phyloP scores from a whole-genome alignment of 164 flowering plant species.

The Macadamia tetraphylla region DNA sequence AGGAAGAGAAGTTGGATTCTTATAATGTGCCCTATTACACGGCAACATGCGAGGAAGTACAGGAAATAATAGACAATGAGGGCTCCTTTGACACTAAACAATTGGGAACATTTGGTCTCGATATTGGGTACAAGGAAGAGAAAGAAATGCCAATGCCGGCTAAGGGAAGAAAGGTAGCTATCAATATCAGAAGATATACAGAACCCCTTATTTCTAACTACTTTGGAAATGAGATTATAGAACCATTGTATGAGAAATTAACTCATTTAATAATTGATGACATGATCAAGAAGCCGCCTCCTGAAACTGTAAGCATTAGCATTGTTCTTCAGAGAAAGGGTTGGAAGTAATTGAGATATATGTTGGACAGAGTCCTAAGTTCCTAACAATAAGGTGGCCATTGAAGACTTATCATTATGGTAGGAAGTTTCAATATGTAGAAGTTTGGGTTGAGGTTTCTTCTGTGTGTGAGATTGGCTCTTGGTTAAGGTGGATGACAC shows the following conservation, averaged over 20 bases:
- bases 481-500: no score
- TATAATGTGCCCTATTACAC: conserved; percentile 21
- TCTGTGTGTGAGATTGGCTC: no score
- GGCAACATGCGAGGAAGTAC: conserved; percentile 16
- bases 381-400: no score
- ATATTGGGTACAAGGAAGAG: background rate
- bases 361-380: no score
- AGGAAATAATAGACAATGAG: conserved; percentile 9
- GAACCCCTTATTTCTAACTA: conserved; percentile 6
- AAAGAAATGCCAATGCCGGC: background rate
- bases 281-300: background rate
- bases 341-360: no score
- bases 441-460: no score
- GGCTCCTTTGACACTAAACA: conserved; percentile 18
- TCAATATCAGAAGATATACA: conserved; percentile 1
- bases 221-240: conserved; percentile 8
- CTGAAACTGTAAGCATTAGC: background rate
- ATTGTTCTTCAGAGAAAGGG: background rate
- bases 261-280: background rate
- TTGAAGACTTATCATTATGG: no score
- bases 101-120: conserved; percentile 3
- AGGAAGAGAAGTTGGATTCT: conserved; percentile 22
- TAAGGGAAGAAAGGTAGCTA: background rate
- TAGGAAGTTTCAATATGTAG: no score
- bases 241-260: conserved; percentile 4